Evolutionary conservation across 164 flowering plant genomes (phyloP).

Genomic region (Euptelea pleiosperma): DNA sequence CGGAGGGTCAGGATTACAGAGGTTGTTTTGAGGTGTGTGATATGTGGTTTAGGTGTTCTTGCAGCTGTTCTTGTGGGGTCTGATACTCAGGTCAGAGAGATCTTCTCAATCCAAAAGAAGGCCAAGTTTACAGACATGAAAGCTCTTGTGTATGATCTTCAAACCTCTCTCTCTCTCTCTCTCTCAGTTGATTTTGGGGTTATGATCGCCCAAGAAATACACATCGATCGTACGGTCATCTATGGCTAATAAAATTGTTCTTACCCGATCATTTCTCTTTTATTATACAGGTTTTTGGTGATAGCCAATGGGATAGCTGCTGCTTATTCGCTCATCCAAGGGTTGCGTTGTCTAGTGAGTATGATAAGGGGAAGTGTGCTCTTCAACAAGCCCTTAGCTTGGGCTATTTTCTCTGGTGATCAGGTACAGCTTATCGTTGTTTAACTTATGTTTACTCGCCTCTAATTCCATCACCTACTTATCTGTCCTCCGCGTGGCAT

Average conservation of each 20-base stretch:
- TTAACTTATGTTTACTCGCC: too few species aligned
- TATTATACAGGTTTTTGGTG: slow-evolving; percentile 77
- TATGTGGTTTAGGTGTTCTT: slow-evolving; percentile 62
- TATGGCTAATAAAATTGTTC: too few species aligned
- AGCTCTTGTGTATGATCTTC: slow-evolving; percentile 69
- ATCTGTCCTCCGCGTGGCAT: too few species aligned
- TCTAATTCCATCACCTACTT: too few species aligned
- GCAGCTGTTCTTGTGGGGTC: slow-evolving; percentile 74
- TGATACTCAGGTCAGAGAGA: slow-evolving; percentile 63
- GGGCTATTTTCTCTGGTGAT: slow-evolving; percentile 92
- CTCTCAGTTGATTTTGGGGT: too few species aligned
- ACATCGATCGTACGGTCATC: too few species aligned
- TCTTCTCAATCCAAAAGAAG: slow-evolving; percentile 68
- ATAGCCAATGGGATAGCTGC: slow-evolving; percentile 76
- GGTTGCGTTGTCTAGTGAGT: slow-evolving; percentile 62
- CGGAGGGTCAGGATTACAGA: slow-evolving; percentile 68
- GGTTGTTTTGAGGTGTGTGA: slow-evolving; percentile 66
- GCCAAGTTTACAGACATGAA: slow-evolving; percentile 90
- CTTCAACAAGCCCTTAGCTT: slow-evolving; percentile 80
- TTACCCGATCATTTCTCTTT: too few species aligned
- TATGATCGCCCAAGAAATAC: too few species aligned
- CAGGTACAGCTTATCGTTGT: too few species aligned
- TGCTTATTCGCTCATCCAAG: slow-evolving; percentile 73
- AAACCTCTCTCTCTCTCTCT: neutral
- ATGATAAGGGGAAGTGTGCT: slow-evolving; percentile 71